phyloP scores from a whole-genome alignment of 805 yeast species.

The Wickerhamiella cacticola region DNA sequence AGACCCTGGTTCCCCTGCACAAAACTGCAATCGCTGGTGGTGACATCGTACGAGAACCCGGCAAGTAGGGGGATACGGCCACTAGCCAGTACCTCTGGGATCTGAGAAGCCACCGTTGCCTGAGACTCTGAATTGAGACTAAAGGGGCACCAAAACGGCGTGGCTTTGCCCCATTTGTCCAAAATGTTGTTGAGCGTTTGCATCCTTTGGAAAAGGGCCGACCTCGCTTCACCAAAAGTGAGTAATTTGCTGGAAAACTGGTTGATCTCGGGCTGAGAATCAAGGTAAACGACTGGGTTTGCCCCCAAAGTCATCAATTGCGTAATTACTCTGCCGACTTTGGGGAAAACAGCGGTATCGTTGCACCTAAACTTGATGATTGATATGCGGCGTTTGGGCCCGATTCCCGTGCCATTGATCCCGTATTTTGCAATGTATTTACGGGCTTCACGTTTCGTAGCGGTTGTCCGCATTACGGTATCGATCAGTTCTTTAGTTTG shows the following conservation, averaged over 20 bases:
- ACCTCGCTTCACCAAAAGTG: neutral
- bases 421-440: conserved; percentile 64
- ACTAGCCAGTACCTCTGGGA: conserved; percentile 35
- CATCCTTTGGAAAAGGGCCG: neutral
- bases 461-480: conserved; percentile 76
- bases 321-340: conserved; percentile 43
- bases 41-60: conserved; percentile 58
- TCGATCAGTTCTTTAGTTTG: conserved; percentile 46
- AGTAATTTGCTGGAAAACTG: conserved; percentile 18
- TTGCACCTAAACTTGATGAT: conserved; percentile 19
- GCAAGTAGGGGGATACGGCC: conserved; percentile 40
- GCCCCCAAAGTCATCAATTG: conserved; percentile 54
- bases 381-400: conserved; percentile 11
- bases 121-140: conserved; percentile 24
- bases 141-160: conserved; percentile 32
- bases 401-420: conserved; percentile 9
- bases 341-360: conserved; percentile 22
- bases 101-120: conserved; percentile 27
- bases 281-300: conserved; percentile 58
- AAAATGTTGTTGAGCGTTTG: neutral
- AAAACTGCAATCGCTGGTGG: conserved; percentile 33
- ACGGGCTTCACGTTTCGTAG: conserved; percentile 85
- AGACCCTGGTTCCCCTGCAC: conserved; percentile 34
- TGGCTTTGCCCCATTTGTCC: conserved; percentile 15
- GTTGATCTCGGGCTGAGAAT: conserved; percentile 29